Evolutionary conservation across 306 rosid species (phyloP).

Genomic region (Inga laurina): DNA sequence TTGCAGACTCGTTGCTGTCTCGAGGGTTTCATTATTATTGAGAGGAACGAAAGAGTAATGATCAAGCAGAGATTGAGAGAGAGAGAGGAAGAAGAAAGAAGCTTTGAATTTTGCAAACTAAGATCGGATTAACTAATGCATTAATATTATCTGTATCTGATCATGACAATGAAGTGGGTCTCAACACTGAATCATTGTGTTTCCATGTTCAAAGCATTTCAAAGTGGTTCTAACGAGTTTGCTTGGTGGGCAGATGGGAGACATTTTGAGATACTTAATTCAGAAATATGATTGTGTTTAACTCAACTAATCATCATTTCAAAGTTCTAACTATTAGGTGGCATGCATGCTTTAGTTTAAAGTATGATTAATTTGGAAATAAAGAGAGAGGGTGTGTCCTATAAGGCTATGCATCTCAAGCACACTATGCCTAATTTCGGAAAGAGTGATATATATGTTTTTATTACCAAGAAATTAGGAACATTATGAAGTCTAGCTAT

Average conservation of each 20-base stretch:
- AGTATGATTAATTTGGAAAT: slow-evolving; percentile 29
- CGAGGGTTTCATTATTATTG: slow-evolving; percentile 53
- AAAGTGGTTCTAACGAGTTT: slow-evolving; percentile 30
- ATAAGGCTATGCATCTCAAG: neutral
- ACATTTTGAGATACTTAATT: slow-evolving; percentile 54
- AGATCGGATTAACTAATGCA: slow-evolving; percentile 42
- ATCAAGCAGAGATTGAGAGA: slow-evolving; percentile 3
- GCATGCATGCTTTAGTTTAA: slow-evolving; percentile 23
- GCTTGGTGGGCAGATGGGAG: slow-evolving; percentile 49
- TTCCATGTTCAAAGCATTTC: slow-evolving; percentile 42
- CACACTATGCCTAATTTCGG: slow-evolving; percentile 28
- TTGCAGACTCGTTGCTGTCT: slow-evolving; percentile 61
- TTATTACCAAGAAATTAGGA: neutral
- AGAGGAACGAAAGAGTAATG: neutral
- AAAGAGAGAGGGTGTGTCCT: slow-evolving; percentile 1
- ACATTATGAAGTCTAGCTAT: neutral
- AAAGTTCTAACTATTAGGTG: slow-evolving; percentile 45
- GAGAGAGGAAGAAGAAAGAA: neutral
- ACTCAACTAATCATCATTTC: slow-evolving; percentile 47
- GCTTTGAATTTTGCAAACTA: slow-evolving; percentile 37
- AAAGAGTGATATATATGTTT: neutral
- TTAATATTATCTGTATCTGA: slow-evolving; percentile 27
- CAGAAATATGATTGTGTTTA: slow-evolving; percentile 58
- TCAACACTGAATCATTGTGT: slow-evolving; percentile 52
- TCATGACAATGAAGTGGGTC: slow-evolving; percentile 50